phyloP scores from a whole-genome alignment of 805 yeast genomes.

The Schizosaccharomyces lindneri region DNA sequence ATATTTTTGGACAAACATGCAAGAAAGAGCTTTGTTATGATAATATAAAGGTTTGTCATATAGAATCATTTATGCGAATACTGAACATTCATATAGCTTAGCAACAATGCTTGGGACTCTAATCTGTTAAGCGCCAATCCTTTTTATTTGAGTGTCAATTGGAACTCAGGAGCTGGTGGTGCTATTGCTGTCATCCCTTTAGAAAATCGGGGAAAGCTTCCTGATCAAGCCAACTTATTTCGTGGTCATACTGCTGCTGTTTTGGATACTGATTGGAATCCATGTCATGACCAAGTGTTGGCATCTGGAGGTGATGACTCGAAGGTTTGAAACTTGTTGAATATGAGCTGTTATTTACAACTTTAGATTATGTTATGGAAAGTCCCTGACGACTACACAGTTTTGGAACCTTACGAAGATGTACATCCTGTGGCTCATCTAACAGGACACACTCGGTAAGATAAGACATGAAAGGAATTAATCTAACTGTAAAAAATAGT shows the following conservation, averaged over 20 bases:
- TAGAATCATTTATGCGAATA: neutral
- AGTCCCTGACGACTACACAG: conserved; percentile 47
- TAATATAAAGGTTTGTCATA: conserved; percentile 20
- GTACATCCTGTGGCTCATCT: conserved; percentile 45
- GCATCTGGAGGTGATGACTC: conserved; percentile 68
- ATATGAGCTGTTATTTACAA: conserved; percentile 12
- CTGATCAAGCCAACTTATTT: conserved; percentile 78
- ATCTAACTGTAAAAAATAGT: conserved; percentile 12
- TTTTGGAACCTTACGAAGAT: conserved; percentile 33
- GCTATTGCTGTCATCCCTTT: conserved; percentile 87
- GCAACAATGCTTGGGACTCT: conserved; percentile 91
- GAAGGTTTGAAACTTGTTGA: conserved; percentile 15
- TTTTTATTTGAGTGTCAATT: conserved; percentile 59
- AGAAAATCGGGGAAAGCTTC: conserved; percentile 68
- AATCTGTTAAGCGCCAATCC: conserved; percentile 73
- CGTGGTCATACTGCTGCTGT: conserved; percentile 92
- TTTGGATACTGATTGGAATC: conserved; percentile 85
- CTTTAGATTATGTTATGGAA: conserved; percentile 51
- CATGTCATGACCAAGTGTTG: conserved; percentile 51
- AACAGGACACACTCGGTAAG: conserved; percentile 40
- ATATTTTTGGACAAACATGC: conserved; percentile 76
- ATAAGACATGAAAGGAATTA: neutral
- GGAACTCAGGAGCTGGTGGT: conserved; percentile 95
- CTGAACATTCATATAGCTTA: conserved; percentile 21
- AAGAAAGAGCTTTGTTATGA: conserved; percentile 50